Percentiles rank a stretch among this genome's conserved stretches.
Conservation (phyloP, 2,329 filamentous ascomycete genomes). For the Plectosphaerella cucumerina region DNA sequence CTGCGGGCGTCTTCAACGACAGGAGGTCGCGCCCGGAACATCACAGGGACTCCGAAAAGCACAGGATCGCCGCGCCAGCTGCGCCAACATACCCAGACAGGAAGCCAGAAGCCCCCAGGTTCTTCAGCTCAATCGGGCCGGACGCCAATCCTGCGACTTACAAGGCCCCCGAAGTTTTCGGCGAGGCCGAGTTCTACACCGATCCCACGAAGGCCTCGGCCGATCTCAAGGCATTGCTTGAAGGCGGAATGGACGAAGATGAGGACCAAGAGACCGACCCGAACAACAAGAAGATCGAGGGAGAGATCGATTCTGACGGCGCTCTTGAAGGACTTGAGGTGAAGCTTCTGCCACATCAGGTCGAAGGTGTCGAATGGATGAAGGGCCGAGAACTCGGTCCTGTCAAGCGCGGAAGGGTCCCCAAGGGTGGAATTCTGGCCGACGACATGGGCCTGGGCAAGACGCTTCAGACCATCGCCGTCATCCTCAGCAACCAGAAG, state of each 20-base stretch:
- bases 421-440: slow-evolving; percentile 90
- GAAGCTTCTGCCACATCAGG: slow-evolving; percentile 86
- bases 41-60: slow-evolving; percentile 40
- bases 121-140: slow-evolving; percentile 41
- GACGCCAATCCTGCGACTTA: slow-evolving; percentile 25
- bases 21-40: slow-evolving; percentile 53
- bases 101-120: slow-evolving; percentile 39
- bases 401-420: slow-evolving; percentile 74
- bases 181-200: slow-evolving; percentile 57
- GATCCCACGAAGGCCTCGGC: slow-evolving; percentile 69
- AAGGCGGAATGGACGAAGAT: slow-evolving; percentile 75
- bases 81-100: slow-evolving; percentile 43
- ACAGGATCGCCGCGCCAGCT: slow-evolving; percentile 41
- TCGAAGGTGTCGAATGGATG: slow-evolving; percentile 95
- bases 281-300: slow-evolving; percentile 18
- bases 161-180: slow-evolving; percentile 20
- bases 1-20: slow-evolving; percentile 48
- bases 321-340: slow-evolving; percentile 76
- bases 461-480: slow-evolving; percentile 87
- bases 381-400: slow-evolving; percentile 83
- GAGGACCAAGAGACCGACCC: slow-evolving; percentile 40
- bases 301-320: slow-evolving; percentile 30
- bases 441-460: slow-evolving; percentile 98
- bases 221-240: slow-evolving; percentile 77
- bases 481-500: slow-evolving; percentile 80